Conservation (phyloP, 2,329 filamentous ascomycete species). For the Monosporascus sp. region DNA sequence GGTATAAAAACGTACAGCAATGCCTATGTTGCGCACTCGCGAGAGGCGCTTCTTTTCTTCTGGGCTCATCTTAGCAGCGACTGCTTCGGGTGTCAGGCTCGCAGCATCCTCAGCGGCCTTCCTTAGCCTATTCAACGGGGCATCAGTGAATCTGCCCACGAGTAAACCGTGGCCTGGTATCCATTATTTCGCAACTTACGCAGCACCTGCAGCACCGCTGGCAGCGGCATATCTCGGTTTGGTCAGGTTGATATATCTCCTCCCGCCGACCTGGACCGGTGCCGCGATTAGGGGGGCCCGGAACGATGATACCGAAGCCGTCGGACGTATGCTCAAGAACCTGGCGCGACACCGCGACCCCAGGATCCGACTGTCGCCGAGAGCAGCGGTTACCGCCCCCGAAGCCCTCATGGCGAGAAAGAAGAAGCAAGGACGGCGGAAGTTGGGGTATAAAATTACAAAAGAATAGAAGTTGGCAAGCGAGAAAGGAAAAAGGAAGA, state of each 20-base stretch:
- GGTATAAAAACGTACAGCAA: constrained; percentile 62
- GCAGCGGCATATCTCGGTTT: constrained; percentile 26
- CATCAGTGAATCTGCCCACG: constrained; percentile 1
- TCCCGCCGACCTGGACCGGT: constrained; percentile 26
- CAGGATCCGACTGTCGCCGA: constrained; percentile 32
- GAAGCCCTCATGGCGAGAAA: constrained; percentile 33
- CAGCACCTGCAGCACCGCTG: constrained; percentile 30
- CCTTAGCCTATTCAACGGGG: constrained; percentile 31
- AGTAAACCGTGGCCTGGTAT: not conserved
- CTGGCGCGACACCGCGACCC: constrained; percentile 27
- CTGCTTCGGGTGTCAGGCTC: constrained; percentile 49
- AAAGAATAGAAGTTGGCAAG: no score
- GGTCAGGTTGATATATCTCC: constrained; percentile 36
- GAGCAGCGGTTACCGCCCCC: constrained; percentile 29
- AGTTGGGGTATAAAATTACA: no score
- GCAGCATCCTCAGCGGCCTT: constrained; percentile 50
- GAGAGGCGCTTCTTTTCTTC: constrained; percentile 73
- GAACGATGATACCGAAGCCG: constrained; percentile 19
- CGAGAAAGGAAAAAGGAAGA: no score
- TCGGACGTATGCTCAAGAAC: constrained; percentile 28
- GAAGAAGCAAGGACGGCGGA: no score
- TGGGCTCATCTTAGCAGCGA: constrained; percentile 75
- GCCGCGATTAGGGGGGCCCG: constrained; percentile 27
- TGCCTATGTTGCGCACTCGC: constrained; percentile 92
- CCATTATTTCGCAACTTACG: constrained; percentile 26